A percentile compares a stretch with the other conserved stretches of the same genome.
phyloP scores from a whole-genome alignment of 2,329 filamentous ascomycete genomes.

The Colletotrichum agaves region DNA sequence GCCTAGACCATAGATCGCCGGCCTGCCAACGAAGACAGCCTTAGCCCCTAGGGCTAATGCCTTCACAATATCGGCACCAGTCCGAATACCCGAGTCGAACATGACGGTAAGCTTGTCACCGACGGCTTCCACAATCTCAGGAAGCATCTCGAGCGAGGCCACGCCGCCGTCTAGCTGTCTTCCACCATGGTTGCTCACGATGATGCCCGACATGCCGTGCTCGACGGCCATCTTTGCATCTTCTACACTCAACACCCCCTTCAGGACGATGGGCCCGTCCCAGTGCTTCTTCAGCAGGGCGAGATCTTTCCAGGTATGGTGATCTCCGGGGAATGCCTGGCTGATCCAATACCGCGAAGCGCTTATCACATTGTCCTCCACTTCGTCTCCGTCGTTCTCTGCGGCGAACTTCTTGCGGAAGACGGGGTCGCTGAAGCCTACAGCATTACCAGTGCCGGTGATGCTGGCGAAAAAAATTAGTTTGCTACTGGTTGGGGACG shows the following conservation, averaged over 20 bases:
- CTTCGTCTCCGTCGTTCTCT: conserved; percentile 55
- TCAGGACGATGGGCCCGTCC: conserved; percentile 67
- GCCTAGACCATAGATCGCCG: conserved; percentile 50
- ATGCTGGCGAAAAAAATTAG: conserved; percentile 42
- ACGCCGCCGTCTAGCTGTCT: conserved; percentile 59
- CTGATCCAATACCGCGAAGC: conserved; percentile 64
- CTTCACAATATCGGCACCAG: conserved; percentile 70
- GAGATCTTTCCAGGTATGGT: conserved; percentile 71
- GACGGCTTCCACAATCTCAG: conserved; percentile 68
- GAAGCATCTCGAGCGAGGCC: conserved; percentile 64
- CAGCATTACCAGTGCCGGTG: conserved; percentile 65
- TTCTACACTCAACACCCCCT: conserved; percentile 47
- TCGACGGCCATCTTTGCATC: conserved; percentile 58
- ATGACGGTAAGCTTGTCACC: conserved; percentile 69
- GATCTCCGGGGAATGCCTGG: conserved; percentile 61
- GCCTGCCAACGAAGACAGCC: conserved; percentile 67
- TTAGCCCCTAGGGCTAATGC: conserved; percentile 67
- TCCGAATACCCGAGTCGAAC: conserved; percentile 69
- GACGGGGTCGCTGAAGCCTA: conserved; percentile 75
- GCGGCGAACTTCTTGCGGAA: conserved; percentile 68
- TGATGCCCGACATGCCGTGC: conserved; percentile 66
- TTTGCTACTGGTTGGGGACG: too few relatives aligned
- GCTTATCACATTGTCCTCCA: conserved; percentile 59
- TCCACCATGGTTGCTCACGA: conserved; percentile 71
- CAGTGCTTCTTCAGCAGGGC: conserved; percentile 67